Conservation (phyloP, 345 rosid species). For the Bruguiera sexangula region DNA sequence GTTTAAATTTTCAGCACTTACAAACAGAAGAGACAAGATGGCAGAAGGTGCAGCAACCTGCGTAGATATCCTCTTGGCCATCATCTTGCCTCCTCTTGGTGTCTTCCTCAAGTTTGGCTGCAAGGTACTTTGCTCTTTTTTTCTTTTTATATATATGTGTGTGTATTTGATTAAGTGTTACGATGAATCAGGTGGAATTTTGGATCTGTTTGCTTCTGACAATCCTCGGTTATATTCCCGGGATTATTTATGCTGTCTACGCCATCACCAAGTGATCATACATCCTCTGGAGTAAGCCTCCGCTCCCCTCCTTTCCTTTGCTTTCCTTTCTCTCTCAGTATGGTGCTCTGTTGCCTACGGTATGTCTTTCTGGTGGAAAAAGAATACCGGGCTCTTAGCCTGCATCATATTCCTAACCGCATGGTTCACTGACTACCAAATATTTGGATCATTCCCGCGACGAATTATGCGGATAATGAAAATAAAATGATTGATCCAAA, state of each 20-base stretch:
- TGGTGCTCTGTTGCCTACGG: neutral
- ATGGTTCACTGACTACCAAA: no score
- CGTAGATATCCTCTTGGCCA: constrained; percentile 67
- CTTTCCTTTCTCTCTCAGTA: neutral
- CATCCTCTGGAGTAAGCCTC: neutral
- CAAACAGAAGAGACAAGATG: constrained; percentile 26
- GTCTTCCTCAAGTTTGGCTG: constrained; percentile 85
- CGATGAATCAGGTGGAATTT: neutral
- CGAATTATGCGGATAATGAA: no score
- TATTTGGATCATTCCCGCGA: no score
- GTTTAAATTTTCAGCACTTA: no score
- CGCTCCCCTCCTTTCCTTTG: neutral
- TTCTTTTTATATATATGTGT: neutral
- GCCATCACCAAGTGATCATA: constrained; percentile 38
- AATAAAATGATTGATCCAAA: no score
- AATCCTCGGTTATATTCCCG: constrained; percentile 68
- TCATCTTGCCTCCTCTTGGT: constrained; percentile 89
- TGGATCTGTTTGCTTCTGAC: constrained; percentile 69
- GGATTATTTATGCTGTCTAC: constrained; percentile 73
- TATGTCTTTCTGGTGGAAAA: neutral
- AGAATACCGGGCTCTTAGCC: neutral
- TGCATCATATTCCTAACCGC: no score
- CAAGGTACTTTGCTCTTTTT: constrained; percentile 25
- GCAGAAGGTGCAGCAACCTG: constrained; percentile 44
- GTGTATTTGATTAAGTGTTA: neutral